Percentiles rank a stretch among this genome's conserved stretches.
Conservation (phyloP, 345 rosid genomes). For the Hirschfeldia incana region DNA sequence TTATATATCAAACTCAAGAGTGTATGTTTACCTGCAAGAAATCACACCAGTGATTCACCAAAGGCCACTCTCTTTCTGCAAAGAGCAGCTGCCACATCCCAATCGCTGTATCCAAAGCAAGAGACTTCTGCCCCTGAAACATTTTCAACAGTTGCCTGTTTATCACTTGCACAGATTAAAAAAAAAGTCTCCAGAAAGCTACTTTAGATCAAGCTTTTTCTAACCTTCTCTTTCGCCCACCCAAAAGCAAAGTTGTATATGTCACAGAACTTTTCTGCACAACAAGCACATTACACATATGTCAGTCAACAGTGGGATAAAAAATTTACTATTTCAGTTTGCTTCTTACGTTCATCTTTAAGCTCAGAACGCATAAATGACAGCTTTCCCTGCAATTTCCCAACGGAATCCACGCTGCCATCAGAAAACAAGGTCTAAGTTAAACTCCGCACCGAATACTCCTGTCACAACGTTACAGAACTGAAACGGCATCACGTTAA, state of each 20-base stretch:
- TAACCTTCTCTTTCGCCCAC: slow-evolving; percentile 99
- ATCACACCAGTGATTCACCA: slow-evolving; percentile 96
- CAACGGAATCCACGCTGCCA: slow-evolving; percentile 88
- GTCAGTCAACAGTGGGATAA: slow-evolving; percentile 5
- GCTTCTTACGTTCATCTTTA: slow-evolving; percentile 83
- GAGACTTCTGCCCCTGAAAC: slow-evolving; percentile 90
- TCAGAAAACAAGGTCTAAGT: slow-evolving; percentile 36
- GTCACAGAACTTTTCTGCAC: slow-evolving; percentile 89
- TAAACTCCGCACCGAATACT: slow-evolving; percentile 16
- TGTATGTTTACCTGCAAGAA: slow-evolving; percentile 71
- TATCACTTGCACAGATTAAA: not conserved
- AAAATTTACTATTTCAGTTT: too few species aligned
- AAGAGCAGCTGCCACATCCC: slow-evolving; percentile 99
- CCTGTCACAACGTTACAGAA: slow-evolving; percentile 2
- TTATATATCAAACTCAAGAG: slow-evolving; percentile 1
- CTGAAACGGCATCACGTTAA: not conserved
- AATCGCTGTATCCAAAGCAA: slow-evolving; percentile 93
- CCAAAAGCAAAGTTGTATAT: slow-evolving; percentile 94
- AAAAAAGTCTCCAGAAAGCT: not conserved
- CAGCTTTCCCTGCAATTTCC: slow-evolving; percentile 78
- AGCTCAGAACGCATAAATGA: slow-evolving; percentile 84
- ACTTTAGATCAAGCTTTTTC: not conserved
- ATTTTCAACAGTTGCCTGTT: not conserved
- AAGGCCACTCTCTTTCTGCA: slow-evolving; percentile 92
- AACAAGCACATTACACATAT: slow-evolving; percentile 17